Conservation (phyloP, 1,284 basidiomycete genomes). For the Stereum hirsutum region DNA sequence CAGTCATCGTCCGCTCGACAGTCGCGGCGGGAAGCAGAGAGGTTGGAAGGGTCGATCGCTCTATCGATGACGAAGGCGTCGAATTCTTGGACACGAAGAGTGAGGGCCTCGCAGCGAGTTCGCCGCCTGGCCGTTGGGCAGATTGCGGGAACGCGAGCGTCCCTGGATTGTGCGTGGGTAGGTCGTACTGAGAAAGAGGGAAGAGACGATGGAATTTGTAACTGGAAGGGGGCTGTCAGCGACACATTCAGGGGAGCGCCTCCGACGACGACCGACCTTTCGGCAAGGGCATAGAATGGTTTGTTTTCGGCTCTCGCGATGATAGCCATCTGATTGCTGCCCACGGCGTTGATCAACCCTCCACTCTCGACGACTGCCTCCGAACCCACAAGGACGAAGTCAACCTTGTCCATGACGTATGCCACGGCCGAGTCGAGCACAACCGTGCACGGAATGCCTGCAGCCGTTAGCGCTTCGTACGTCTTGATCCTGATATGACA, state of each 20-base stretch:
- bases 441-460: conserved; percentile 90
- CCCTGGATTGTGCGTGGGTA: conserved; percentile 74
- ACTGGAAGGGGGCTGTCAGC: conserved; percentile 26
- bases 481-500: conserved; percentile 65
- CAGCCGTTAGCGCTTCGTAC: conserved; percentile 73
- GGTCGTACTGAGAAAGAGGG: conserved; percentile 93
- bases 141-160: conserved; percentile 56
- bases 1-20: conserved; percentile 42
- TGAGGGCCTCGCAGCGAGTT: conserved; percentile 12
- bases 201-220: conserved; percentile 98
- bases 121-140: conserved; percentile 18
- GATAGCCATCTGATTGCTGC: conserved; percentile 94
- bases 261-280: conserved; percentile 51
- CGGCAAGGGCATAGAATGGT: conserved; percentile 94
- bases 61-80: conserved; percentile 7
- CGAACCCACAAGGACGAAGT: conserved; percentile 92
- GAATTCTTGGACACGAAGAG: neutral
- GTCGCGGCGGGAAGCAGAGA: conserved; percentile 2
- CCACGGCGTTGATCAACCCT: conserved; percentile 83
- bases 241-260: neutral
- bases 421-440: conserved; percentile 95
- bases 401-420: conserved; percentile 89
- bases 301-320: conserved; percentile 92
- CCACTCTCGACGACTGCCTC: conserved; percentile 97
- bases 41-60: conserved; percentile 3